These are phyloP conservation scores for Ogataea polymorpha DNA, from an alignment of 805 yeast genomes.

Conservation along the genomic window DNA sequence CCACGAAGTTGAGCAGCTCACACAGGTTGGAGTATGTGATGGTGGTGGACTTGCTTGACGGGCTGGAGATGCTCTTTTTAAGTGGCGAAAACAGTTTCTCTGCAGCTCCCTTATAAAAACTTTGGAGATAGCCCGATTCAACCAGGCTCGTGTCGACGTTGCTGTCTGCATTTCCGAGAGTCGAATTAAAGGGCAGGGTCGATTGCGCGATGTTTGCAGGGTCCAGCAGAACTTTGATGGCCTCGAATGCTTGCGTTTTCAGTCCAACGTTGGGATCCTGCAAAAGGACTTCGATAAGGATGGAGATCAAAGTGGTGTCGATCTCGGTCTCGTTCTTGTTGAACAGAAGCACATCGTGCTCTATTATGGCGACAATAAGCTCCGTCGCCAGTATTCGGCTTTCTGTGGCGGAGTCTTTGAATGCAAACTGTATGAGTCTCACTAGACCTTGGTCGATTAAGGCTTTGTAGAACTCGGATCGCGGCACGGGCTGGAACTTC, in stretches of 20 bases:
- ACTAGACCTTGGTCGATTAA: constrained; percentile 69
- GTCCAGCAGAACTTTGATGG: constrained; percentile 69
- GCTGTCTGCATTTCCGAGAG: constrained; percentile 13
- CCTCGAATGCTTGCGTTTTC: constrained; percentile 80
- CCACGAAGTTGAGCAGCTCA: constrained; percentile 67
- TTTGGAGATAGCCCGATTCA: constrained; percentile 40
- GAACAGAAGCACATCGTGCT: constrained; percentile 72
- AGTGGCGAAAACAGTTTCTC: constrained; percentile 28
- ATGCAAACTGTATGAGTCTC: constrained; percentile 67
- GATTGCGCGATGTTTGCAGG: constrained; percentile 34
- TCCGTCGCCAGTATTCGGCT: constrained; percentile 76
- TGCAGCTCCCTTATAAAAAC: constrained; percentile 55
- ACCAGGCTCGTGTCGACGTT: constrained; percentile 9
- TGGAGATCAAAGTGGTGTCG: constrained; percentile 48
- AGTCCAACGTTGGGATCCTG: constrained; percentile 68
- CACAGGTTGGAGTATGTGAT: constrained; percentile 43
- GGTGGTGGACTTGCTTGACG: constrained; percentile 8
- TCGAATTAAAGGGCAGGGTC: constrained; percentile 13
- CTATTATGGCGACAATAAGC: constrained; percentile 73
- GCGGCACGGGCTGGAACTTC: constrained; percentile 55
- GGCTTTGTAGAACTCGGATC: constrained; percentile 60
- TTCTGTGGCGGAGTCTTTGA: constrained; percentile 45
- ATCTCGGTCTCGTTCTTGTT: constrained; percentile 29
- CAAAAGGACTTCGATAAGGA: constrained; percentile 54
- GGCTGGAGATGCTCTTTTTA: background rate